Conservation (phyloP, 2,329 filamentous ascomycete species). For the Chalara sp. region DNA sequence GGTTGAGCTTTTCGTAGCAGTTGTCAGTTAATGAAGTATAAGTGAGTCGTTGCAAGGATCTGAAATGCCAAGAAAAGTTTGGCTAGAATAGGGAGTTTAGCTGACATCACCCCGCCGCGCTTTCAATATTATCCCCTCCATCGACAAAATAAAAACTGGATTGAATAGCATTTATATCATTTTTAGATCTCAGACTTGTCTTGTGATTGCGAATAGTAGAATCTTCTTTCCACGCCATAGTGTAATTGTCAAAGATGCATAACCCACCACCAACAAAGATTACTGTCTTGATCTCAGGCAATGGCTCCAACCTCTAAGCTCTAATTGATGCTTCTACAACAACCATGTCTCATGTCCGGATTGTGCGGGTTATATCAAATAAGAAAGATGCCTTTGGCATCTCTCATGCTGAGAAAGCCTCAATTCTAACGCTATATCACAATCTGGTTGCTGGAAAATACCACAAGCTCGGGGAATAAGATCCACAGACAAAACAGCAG, state of each 20-base stretch:
- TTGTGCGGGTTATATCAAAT: conserved; percentile 61
- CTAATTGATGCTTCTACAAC: conserved; percentile 39
- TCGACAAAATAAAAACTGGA: no score
- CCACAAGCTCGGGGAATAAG: conserved; percentile 24
- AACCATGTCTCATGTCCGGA: conserved; percentile 37
- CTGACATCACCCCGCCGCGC: not conserved
- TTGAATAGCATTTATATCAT: no score
- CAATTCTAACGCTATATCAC: conserved; percentile 59
- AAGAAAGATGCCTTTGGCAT: conserved; percentile 59
- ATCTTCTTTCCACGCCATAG: no score
- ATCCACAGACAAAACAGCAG: conserved; percentile 35
- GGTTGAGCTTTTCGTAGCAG: no score
- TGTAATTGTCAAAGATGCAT: not conserved
- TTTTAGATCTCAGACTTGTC: no score
- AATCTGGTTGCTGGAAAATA: conserved; percentile 52
- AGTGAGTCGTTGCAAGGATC: no score
- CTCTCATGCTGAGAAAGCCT: conserved; percentile 48
- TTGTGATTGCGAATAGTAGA: no score
- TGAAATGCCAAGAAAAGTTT: no score
- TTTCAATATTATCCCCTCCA: not conserved
- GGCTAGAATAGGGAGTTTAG: not conserved
- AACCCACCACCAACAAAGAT: conserved; percentile 29
- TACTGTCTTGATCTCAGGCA: conserved; percentile 59
- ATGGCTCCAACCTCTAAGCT: conserved; percentile 66
- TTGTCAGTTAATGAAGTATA: no score